Conservation (phyloP, 1,284 basidiomycete genomes). For the Microbotryomycetes sp. region DNA sequence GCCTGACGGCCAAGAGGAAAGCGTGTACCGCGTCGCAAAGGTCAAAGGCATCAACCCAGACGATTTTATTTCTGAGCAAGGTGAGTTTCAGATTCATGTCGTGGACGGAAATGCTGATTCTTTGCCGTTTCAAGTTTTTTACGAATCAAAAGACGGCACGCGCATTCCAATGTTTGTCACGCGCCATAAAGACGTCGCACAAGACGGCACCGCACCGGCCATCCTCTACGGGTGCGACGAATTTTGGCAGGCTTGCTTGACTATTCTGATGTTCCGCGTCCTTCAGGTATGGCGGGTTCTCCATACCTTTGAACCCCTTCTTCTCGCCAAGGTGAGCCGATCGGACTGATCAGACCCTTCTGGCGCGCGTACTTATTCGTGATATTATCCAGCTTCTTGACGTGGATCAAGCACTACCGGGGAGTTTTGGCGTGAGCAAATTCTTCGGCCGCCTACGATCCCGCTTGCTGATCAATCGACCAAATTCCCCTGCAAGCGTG, state of each 20-base stretch:
- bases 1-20: conserved; percentile 49
- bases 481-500: conserved; percentile 6
- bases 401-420: conserved; percentile 66
- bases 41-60: conserved; percentile 60
- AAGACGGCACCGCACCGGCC: conserved; percentile 69
- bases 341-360: too few species aligned
- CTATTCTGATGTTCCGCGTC: too few species aligned
- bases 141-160: conserved; percentile 69
- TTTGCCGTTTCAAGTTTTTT: conserved; percentile 54
- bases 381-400: conserved; percentile 52
- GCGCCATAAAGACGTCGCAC: conserved; percentile 53
- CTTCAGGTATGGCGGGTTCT: conserved; percentile 77
- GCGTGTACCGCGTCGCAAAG: conserved; percentile 54
- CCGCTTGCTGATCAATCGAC: neutral
- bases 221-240: conserved; percentile 79
- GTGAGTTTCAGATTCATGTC: conserved; percentile 32
- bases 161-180: conserved; percentile 81
- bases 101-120: neutral
- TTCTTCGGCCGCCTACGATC: neutral
- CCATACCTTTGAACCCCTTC: conserved; percentile 60
- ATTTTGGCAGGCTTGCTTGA: too few species aligned
- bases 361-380: too few species aligned
- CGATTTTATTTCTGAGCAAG: conserved; percentile 66
- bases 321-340: conserved; percentile 47
- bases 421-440: conserved; percentile 53